These are phyloP conservation scores for Neostapfia colusana DNA, from an alignment of 176 grass and related monocot genomes.

Conservation along the genomic window DNA sequence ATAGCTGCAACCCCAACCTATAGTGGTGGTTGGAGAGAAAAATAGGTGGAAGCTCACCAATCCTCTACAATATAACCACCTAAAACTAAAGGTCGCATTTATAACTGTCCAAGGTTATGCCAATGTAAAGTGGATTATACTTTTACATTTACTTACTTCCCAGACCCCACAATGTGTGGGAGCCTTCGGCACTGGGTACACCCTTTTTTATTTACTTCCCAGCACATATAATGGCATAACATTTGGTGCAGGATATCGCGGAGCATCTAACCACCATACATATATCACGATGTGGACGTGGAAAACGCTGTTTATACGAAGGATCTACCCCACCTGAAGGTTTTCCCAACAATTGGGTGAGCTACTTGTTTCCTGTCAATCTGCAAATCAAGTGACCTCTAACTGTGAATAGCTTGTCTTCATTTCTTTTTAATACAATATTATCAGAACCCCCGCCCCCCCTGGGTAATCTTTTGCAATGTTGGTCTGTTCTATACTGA, in stretches of 20 bases:
- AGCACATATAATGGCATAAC: neutral
- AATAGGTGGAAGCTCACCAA: neutral
- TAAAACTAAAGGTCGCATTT: slow-evolving; percentile 6
- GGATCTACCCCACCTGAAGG: slow-evolving; percentile 79
- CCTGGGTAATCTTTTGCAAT: slow-evolving; percentile 11
- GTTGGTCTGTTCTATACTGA: slow-evolving; percentile 5
- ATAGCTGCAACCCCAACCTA: neutral
- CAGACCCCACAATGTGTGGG: too few relatives aligned
- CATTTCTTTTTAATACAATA: slow-evolving; percentile 7
- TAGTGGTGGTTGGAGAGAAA: slow-evolving; percentile 9
- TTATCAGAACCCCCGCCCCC: neutral
- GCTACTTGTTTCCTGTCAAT: slow-evolving; percentile 23
- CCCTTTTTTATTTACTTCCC: neutral
- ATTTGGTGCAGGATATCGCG: slow-evolving; percentile 76
- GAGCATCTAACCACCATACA: slow-evolving; percentile 89
- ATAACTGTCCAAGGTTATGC: neutral
- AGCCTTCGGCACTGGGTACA: too few relatives aligned
- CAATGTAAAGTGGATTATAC: neutral
- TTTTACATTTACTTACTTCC: neutral
- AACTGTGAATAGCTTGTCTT: neutral
- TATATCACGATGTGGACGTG: slow-evolving; percentile 78
- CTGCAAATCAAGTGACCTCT: neutral
- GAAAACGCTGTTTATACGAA: slow-evolving; percentile 90
- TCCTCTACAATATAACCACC: neutral
- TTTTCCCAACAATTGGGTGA: slow-evolving; percentile 91